Evolutionary conservation across 192 early-diverging fungal genomes (phyloP).

Genomic region (Backusella circina): DNA sequence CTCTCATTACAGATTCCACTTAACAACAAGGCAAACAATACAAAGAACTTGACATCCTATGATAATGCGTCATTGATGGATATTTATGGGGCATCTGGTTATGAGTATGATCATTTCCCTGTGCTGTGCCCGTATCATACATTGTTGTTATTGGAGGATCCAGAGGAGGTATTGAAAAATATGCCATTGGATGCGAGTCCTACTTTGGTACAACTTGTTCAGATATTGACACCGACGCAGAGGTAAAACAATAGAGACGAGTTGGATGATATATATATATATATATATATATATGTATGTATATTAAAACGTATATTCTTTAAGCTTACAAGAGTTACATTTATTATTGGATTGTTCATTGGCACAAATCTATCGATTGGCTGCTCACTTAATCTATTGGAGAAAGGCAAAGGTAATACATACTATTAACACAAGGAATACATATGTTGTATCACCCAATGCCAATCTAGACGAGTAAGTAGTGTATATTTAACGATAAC

Average conservation of each 20-base stretch:
- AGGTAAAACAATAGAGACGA: constrained; percentile 44
- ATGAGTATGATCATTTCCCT: constrained; percentile 68
- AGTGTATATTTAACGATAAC: background rate
- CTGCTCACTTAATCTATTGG: constrained; percentile 93
- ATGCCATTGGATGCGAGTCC: constrained; percentile 82
- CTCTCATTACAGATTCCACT: constrained; percentile 66
- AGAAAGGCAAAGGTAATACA: constrained; percentile 87
- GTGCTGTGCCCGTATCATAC: constrained; percentile 86
- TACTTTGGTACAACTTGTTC: constrained; percentile 84
- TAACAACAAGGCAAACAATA: constrained; percentile 7
- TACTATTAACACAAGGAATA: constrained; percentile 68
- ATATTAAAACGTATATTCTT: too few species aligned
- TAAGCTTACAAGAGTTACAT: constrained; percentile 79
- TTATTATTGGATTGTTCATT: constrained; percentile 87
- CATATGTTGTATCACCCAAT: constrained; percentile 74
- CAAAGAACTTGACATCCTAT: background rate
- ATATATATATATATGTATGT: too few species aligned
- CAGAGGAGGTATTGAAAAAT: constrained; percentile 71
- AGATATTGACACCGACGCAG: constrained; percentile 82
- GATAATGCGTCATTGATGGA: constrained; percentile 24
- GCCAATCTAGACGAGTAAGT: constrained; percentile 57
- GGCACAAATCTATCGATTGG: constrained; percentile 86
- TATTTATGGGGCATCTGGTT: constrained; percentile 37
- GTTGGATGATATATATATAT: background rate
- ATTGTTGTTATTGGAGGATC: constrained; percentile 78